Evolutionary conservation across 306 rosid genomes (phyloP).

Genomic region (Vigna angularis): DNA sequence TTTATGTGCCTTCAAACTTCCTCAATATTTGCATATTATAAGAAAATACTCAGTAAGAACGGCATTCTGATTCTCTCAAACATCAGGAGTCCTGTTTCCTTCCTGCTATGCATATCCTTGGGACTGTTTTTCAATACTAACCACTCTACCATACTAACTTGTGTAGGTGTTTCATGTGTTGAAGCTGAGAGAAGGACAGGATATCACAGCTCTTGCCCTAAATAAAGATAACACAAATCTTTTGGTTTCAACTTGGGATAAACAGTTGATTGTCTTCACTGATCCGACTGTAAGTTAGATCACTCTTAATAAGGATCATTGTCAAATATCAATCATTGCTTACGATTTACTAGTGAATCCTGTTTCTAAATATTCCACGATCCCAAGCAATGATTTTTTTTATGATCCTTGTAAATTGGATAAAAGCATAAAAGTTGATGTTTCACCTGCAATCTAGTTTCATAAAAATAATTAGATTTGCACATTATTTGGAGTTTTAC

Average conservation of each 20-base stretch:
- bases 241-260: slow-evolving; percentile 89
- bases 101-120: slow-evolving; percentile 20
- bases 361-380: slow-evolving; percentile 16
- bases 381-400: slow-evolving; percentile 13
- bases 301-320: slow-evolving; percentile 18
- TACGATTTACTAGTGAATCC: slow-evolving; percentile 1
- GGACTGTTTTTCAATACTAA: slow-evolving; percentile 29
- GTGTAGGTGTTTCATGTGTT: slow-evolving; percentile 81
- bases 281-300: slow-evolving; percentile 87
- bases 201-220: slow-evolving; percentile 88
- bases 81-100: slow-evolving; percentile 21
- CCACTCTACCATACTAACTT: slow-evolving; percentile 22
- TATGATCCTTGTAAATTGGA: slow-evolving; percentile 20
- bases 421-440: slow-evolving; percentile 4
- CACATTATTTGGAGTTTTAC: slow-evolving; percentile 23
- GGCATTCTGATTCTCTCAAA: slow-evolving; percentile 25
- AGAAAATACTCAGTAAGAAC: neutral
- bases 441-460: slow-evolving; percentile 32
- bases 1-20: slow-evolving; percentile 15
- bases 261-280: slow-evolving; percentile 83
- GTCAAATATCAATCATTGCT: slow-evolving; percentile 33
- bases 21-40: neutral
- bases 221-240: slow-evolving; percentile 88
- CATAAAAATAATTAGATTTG: neutral
- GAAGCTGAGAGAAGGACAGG: slow-evolving; percentile 76